Conservation (phyloP, 225 moss, liverwort and hornwort species). For the Marchantia paleacea region DNA sequence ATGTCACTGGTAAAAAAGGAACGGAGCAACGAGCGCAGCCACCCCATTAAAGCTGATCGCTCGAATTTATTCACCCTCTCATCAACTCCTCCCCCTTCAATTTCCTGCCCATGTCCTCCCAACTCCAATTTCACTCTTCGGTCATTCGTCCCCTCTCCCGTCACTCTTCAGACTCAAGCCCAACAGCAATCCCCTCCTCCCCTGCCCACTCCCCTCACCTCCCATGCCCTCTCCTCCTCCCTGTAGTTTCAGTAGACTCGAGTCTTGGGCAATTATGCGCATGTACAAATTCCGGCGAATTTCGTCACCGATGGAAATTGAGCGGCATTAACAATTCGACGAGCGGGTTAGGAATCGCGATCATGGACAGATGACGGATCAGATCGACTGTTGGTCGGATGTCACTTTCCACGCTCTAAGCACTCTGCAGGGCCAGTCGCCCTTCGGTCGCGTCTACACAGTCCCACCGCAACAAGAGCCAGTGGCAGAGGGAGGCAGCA, state of each 20-base stretch:
- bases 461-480: background rate
- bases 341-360: background rate
- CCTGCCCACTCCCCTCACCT: background rate
- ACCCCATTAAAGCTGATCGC: conserved; percentile 36
- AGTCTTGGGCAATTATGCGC: background rate
- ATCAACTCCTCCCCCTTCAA: background rate
- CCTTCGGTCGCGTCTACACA: too few species aligned
- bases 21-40: conserved; percentile 36
- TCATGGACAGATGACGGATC: background rate
- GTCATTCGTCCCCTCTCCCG: background rate
- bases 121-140: background rate
- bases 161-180: too few species aligned
- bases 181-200: background rate
- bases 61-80: background rate
- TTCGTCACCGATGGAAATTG: background rate
- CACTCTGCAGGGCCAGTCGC: background rate
- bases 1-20: conserved; percentile 27
- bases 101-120: background rate
- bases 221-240: background rate
- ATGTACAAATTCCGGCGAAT: background rate
- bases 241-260: background rate
- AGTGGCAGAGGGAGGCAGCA: background rate
- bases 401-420: background rate
- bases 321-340: background rate
- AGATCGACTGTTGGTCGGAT: background rate